phyloP scores from a whole-genome alignment of 2,329 filamentous ascomycete genomes.

The Arthrinium puccinioides region DNA sequence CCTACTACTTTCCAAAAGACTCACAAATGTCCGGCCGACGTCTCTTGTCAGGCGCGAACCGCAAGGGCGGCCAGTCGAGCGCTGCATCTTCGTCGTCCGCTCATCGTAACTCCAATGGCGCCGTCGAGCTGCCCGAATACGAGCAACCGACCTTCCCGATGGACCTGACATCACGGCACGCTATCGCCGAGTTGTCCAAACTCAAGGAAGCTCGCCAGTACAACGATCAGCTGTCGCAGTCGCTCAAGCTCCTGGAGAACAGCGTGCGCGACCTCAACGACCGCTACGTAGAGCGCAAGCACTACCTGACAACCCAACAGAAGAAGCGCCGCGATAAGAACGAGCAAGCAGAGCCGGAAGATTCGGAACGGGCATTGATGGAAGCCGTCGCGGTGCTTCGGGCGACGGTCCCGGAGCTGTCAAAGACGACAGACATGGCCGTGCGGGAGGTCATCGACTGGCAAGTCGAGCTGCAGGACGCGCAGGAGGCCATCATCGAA shows the following conservation, averaged over 20 bases:
- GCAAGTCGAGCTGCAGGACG: slow-evolving; percentile 42
- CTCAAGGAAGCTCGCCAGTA: slow-evolving; percentile 33
- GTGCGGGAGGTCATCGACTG: slow-evolving; percentile 43
- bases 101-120: slow-evolving; percentile 5
- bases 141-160: slow-evolving; percentile 40
- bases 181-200: slow-evolving; percentile 34
- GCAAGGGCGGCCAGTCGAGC: slow-evolving; percentile 8
- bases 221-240: slow-evolving; percentile 37
- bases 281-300: slow-evolving; percentile 25
- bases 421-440: slow-evolving; percentile 36
- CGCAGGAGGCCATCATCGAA: slow-evolving; percentile 27
- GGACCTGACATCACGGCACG: slow-evolving; percentile 27
- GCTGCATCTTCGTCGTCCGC: slow-evolving; percentile 4
- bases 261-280: slow-evolving; percentile 45
- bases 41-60: slow-evolving; percentile 11
- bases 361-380: slow-evolving; percentile 30
- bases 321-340: slow-evolving; percentile 27
- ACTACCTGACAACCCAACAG: slow-evolving; percentile 23
- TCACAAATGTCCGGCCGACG: slow-evolving; percentile 15
- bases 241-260: slow-evolving; percentile 34
- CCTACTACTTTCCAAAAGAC: too few species aligned
- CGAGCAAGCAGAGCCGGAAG: slow-evolving; percentile 21
- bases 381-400: slow-evolving; percentile 31
- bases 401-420: slow-evolving; percentile 31
- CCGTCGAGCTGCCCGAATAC: slow-evolving; percentile 38